Percentiles rank a stretch among this genome's conserved stretches.
Conservation (phyloP, 371 early-diverging fungal genomes). For the Choanephora cucurbitarum region DNA sequence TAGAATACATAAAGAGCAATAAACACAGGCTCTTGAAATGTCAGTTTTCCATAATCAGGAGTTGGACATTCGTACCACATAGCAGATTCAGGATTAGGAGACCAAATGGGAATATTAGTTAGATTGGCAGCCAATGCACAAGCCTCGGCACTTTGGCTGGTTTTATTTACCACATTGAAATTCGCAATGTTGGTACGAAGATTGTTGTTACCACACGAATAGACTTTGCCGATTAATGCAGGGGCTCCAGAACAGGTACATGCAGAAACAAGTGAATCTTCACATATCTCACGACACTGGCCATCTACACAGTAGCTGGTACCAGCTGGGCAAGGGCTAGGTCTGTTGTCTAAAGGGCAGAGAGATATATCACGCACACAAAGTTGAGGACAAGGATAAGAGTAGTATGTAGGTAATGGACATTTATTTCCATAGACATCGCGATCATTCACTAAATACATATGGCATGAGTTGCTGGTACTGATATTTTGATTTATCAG, state of each 20-base stretch:
- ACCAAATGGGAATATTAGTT: slow-evolving; percentile 44
- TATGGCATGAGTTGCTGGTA: no score
- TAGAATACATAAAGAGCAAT: slow-evolving; percentile 54
- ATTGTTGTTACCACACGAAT: slow-evolving; percentile 26
- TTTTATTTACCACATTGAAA: slow-evolving; percentile 48
- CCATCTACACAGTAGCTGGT: slow-evolving; percentile 55
- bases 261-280: slow-evolving; percentile 30
- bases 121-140: slow-evolving; percentile 41
- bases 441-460: slow-evolving; percentile 46
- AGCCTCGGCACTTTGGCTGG: slow-evolving; percentile 35
- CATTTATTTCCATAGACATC: slow-evolving; percentile 47
- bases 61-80: slow-evolving; percentile 59
- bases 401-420: slow-evolving; percentile 37
- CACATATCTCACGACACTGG: slow-evolving; percentile 40
- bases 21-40: slow-evolving; percentile 34
- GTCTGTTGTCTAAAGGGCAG: slow-evolving; percentile 34
- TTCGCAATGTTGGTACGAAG: slow-evolving; percentile 37
- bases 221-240: slow-evolving; percentile 23
- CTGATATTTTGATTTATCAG: no score
- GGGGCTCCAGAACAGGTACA: slow-evolving; percentile 51
- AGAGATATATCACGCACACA: slow-evolving; percentile 50
- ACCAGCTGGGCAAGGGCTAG: slow-evolving; percentile 42
- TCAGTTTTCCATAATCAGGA: slow-evolving; percentile 43
- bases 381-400: slow-evolving; percentile 50
- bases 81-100: slow-evolving; percentile 33